Base-by-base conservation (phyloP, 2,329 filamentous ascomycete species). In the Botrytis medusae region DNA sequence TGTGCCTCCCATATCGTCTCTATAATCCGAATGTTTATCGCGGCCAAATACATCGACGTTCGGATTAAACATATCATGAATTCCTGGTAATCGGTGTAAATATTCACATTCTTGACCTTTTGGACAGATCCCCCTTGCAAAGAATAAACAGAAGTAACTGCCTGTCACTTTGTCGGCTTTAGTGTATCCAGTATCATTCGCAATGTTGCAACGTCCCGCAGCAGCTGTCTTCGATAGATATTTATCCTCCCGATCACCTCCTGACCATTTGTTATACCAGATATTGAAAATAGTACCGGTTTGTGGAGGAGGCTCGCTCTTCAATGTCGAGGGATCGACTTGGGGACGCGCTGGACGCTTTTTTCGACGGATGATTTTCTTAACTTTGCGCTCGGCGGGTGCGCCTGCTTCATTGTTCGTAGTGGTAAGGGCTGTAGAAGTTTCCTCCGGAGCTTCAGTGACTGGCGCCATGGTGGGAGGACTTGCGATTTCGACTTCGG, bases 241-340 rank as follows among this genome's bases (percentile, higher is more conserved):
- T 78, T 95, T 94, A 85, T 97, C 94, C 81, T 98, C 95, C 74
- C 94, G 90, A 83, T 99, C 96, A 80, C 96, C 96, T 77, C 96
- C 96, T 0, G 91, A 92, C 95, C 95, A 98, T 84, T 98, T 98
- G 85, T 97, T 98, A 84, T 98, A 97, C 95, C 95, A 98, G 80
- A 97, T 97, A 83, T 99, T 99, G 87, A 96, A 99, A 74, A 95
- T 94, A 0, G 93, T 97, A 71, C 96, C 96, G 0, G 95, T 98
- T 80, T 98, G 95, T 1, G 93, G 93, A 25, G 95, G 94, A 6
- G 93, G 92, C 79, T 97, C 94, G 48, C 91, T 91, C 78, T 92
- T 93, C 83, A 97, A 88, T 61, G 91, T 91, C 59, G 92, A 90
- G 2, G 94, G 90, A 80, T 99, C 96, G 79, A 98, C 91, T 84